phyloP scores from a whole-genome alignment of 306 rosid genomes.

The Malus domestica region ASM211411v1 NC_041802.1:26912001-26912500 shows the following conservation, averaged over 20 bases:
- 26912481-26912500: no score
- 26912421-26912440: no score
- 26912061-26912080: no score
- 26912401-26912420: no score
- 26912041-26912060: no score
- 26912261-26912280: background rate
- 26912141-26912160: background rate
- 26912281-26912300: background rate
- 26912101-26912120: background rate
- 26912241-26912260: background rate
- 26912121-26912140: no score
- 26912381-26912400: background rate
- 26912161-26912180: no score
- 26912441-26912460: background rate
- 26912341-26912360: background rate
- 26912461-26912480: background rate
- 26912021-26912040: no score
- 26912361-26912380: background rate
- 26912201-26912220: background rate
- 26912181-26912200: no score
- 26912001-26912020: no score
- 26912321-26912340: background rate
- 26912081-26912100: no score
- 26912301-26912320: background rate
- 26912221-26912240: background rate